Base-by-base conservation (phyloP, 2,329 filamentous ascomycete species). In the Claviceps sp. region DNA sequence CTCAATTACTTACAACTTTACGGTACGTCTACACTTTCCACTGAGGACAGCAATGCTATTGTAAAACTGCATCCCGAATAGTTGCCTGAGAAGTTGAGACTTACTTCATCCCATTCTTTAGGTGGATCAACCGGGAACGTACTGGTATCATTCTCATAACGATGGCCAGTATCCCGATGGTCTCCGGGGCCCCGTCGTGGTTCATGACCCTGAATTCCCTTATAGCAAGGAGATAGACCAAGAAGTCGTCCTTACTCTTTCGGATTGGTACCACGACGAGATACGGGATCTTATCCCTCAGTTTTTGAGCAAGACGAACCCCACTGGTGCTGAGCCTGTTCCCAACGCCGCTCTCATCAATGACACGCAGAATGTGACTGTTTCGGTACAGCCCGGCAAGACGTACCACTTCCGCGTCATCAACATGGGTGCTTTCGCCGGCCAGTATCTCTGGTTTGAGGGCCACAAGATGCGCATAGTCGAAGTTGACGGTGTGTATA, bases 131-230 rank as follows among this genome's bases (percentile, higher is more conserved):
- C 75, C 82, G 0, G 86, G 85, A 30, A 87, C 84, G 1, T 89
- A 87, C 65, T 89, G 85, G 86, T 90, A 89, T 58, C 84, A 88
- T 63, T 84, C 81, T 4, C 84, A 88, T 61, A 74, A 75, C 22
- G 72, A 74, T 55, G 81, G 76, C 24, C 83, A 86, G 62, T 87
- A 87, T 56, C 82, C 84, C 1, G 84, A 88, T 62, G 84, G 84
- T 11, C 70, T 86, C 5, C 74, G 83, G 22, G 82, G 75, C 0
- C 74, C 82, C 1, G 65, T 87, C 36, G 76, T 87, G 51, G 70
- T 87, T 20, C 77, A 85, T 48, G 83, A 87, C 60, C 75, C 74
- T 1, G 62, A 77, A 0, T 70, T 72, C n/a, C 82, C 81, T 0
- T 84, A 79, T 63, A 66, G 68, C 30, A 70, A 69, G 43, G 62